Base-by-base conservation (phyloP, 1,284 basidiomycete genomes). In the Puccinia polysora region DNA sequence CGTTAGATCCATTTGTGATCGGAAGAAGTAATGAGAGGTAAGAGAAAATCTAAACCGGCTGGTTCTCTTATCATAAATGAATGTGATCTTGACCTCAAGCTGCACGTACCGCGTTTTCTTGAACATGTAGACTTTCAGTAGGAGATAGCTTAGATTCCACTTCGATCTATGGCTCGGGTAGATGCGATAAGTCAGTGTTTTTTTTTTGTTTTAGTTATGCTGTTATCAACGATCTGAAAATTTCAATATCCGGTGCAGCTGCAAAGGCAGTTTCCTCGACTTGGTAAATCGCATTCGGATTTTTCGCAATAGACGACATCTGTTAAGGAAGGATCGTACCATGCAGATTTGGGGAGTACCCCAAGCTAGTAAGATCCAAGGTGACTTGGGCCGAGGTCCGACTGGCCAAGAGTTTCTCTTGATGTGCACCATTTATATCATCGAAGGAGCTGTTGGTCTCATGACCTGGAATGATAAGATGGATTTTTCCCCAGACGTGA, bases 361-460 rank as follows among this genome's bases (percentile, higher is more conserved):
- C 36, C 69, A 63, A 63, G 67, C 67, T 5, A 8, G 15, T 38
- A 12, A 49, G 28, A 14, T 23, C n/a, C 40, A 25, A 10, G 49
- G 30, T 43, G 59, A 34, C 28, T 30, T 30, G 25, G 45, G 53
- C 32, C 56, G 45, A n/a, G 34, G 30, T 14, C 69, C 69, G 12
- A 71, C 58, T 36, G 69, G 59, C 10, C 36, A 71, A 43, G 58
- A 71, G 23, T 63, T 52, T 47, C 32, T 71, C 3, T 40, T 60
- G 15, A 71, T 59, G 56, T 53, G 69, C 49, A 55, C 69, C 6
- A 63, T 71, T 38, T 71, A 71, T 53, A 32, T 71, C 23, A 71
- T 71, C 5, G 69, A 71, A 71, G 69, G 69, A 14, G 69, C 59
- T 23, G 69, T 71, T 30, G 69, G 69, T 30, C 36, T 71, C 49